Conservation (phyloP, 345 rosid species). For the Nasturtium officinale region DNA sequence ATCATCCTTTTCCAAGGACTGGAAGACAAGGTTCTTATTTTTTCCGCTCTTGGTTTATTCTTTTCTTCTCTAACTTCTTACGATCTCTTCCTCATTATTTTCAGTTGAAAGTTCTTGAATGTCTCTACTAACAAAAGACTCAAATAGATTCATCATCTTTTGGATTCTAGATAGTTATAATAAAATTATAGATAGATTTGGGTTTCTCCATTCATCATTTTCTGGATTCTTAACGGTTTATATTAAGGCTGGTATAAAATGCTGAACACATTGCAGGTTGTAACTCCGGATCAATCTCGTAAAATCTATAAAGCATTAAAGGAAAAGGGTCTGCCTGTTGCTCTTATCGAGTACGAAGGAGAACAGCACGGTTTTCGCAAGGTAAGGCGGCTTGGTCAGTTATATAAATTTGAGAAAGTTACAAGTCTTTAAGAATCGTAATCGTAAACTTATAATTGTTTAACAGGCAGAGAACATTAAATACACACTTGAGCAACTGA, state of each 20-base stretch:
- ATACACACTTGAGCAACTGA: slow-evolving; percentile 89
- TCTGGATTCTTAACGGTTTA: background rate
- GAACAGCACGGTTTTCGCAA: slow-evolving; percentile 97
- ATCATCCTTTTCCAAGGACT: slow-evolving; percentile 91
- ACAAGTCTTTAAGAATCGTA: background rate
- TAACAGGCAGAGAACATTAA: slow-evolving; percentile 90
- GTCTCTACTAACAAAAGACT: slow-evolving; percentile 3
- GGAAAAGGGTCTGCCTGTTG: slow-evolving; percentile 88
- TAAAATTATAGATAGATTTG: slow-evolving; percentile 12
- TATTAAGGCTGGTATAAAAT: background rate
- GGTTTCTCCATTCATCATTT: background rate
- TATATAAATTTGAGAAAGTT: background rate
- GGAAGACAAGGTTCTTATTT: slow-evolving; percentile 99
- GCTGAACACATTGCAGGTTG: slow-evolving; percentile 59
- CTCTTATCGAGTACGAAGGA: slow-evolving; percentile 92
- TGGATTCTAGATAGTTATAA: background rate
- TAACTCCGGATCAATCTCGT: slow-evolving; percentile 88
- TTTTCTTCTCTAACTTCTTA: background rate
- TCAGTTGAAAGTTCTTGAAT: background rate
- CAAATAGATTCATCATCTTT: slow-evolving; percentile 6
- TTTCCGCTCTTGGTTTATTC: too few relatives aligned
- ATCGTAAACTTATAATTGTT: slow-evolving; percentile 7
- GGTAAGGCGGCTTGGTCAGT: slow-evolving; percentile 48
- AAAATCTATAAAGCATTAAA: slow-evolving; percentile 77
- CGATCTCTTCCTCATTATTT: slow-evolving; percentile 1